These are phyloP conservation scores for Rubia yunnanensis DNA, from an alignment of 257 asterid genomes.

Conservation along the genomic window DNA sequence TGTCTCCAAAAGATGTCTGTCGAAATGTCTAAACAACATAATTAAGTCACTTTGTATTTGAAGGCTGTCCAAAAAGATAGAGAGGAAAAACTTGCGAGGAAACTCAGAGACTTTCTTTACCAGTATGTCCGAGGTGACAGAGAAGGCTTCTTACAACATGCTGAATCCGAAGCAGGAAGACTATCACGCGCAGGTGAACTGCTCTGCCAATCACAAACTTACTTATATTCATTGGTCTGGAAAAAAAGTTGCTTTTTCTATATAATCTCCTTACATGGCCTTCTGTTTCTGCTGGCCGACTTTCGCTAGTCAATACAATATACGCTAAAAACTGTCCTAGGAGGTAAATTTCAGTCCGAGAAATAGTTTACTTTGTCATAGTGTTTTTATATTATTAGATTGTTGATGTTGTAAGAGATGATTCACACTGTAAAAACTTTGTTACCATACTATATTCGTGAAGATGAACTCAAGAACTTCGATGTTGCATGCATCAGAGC, in stretches of 20 bases:
- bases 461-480: too few species aligned
- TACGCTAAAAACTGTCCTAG: too few species aligned
- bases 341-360: too few species aligned
- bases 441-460: too few species aligned
- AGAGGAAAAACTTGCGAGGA: conserved; percentile 81
- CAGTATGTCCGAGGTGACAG: conserved; percentile 62
- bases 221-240: too few species aligned
- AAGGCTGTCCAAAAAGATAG: conserved; percentile 87
- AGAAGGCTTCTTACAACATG: conserved; percentile 53
- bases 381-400: too few species aligned
- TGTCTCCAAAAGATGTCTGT: too few species aligned
- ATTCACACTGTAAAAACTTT: too few species aligned
- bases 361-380: too few species aligned
- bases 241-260: neutral
- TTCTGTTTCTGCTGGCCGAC: neutral
- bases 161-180: conserved; percentile 77
- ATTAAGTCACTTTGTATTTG: conserved; percentile 7
- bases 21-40: too few species aligned
- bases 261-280: neutral
- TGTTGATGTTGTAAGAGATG: too few species aligned
- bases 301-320: neutral
- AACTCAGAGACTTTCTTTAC: conserved; percentile 50
- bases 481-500: too few species aligned
- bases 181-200: conserved; percentile 62
- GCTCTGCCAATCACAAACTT: neutral